Evolutionary conservation across 176 grass and related monocot genomes (phyloP).

Genomic region (Sorghum bicolor): DNA sequence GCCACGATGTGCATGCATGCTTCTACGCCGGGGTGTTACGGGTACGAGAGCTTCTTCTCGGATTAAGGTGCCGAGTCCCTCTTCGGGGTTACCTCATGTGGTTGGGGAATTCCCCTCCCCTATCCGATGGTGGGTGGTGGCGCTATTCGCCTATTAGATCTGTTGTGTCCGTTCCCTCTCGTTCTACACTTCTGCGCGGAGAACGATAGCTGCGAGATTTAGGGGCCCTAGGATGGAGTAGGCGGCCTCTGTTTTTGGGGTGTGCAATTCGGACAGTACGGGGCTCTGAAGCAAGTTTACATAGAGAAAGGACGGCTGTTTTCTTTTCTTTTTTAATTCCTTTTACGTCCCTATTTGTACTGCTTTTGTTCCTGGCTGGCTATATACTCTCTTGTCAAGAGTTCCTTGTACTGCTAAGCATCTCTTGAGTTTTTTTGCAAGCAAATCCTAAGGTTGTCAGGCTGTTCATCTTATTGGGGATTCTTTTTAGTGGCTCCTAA

Average conservation of each 20-base stretch:
- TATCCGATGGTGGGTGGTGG: neutral
- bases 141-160: conserved; percentile 22
- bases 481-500: neutral
- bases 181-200: neutral
- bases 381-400: neutral
- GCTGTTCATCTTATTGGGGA: neutral
- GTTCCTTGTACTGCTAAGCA: neutral
- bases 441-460: neutral
- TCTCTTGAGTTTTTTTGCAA: neutral
- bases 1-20: neutral
- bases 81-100: neutral
- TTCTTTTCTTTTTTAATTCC: neutral
- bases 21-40: neutral
- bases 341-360: neutral
- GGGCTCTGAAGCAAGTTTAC: conserved; percentile 10
- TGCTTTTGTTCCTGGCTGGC: neutral
- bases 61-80: neutral
- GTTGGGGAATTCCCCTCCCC: conserved; percentile 3
- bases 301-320: neutral
- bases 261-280: neutral
- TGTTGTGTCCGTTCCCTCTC: neutral
- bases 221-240: neutral
- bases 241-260: neutral
- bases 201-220: conserved; percentile 4
- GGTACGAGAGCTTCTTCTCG: neutral